Evolutionary conservation across 495 filamentous ascomycete genomes (phyloP), one percentile per base, ranked within the genome.

Genomic region (Glonium stellatum): DNA sequence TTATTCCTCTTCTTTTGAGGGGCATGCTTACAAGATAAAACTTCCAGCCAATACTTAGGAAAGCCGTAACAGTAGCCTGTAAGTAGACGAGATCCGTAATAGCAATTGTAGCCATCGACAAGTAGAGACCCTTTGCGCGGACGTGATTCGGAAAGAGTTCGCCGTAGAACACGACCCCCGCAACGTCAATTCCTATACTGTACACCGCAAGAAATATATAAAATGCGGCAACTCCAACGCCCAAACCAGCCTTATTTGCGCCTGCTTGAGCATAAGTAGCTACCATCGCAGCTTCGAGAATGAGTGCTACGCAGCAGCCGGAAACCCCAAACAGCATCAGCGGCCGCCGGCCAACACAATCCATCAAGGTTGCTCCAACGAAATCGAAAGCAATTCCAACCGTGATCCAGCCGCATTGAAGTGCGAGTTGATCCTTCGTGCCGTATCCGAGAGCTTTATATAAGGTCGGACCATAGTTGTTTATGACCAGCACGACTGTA

Each of bases 61-160:
- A 31, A 78, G 69, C 10, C 76, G 70, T 1, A 76, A 81, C 13
- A 75, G 78, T 4, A 80, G 78, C 65, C 70, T 74, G 39, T 75
- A 78, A 3, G 44, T 63, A 60, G n/a, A 67, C 62, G 13, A 67
- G 62, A 41, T 67, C 65, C 9, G 65, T 64, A 12, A 67, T 39
- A 81, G 85, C 87, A 63, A 87, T 85, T 1, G 78, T 77, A 0
- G 83, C 82, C 0, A 85, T 86, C 0, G 84, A 73, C n/a, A 87
- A 69, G 0, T 80, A 80, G 22, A 85, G 83, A 36, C 82, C 84
- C 57, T 84, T 84, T 18, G 83, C 83, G 53, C 84, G 80, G 52
- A 86, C 78, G 64, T 82, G 82, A 53, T 79, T 71, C 0, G 85
- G 84, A 63, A 81, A 87, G 47, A 87, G 81, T 62, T 87, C 84